Evolutionary conservation across 441 rosid species (phyloP).

Genomic region (Adansonia gregorii): DNA sequence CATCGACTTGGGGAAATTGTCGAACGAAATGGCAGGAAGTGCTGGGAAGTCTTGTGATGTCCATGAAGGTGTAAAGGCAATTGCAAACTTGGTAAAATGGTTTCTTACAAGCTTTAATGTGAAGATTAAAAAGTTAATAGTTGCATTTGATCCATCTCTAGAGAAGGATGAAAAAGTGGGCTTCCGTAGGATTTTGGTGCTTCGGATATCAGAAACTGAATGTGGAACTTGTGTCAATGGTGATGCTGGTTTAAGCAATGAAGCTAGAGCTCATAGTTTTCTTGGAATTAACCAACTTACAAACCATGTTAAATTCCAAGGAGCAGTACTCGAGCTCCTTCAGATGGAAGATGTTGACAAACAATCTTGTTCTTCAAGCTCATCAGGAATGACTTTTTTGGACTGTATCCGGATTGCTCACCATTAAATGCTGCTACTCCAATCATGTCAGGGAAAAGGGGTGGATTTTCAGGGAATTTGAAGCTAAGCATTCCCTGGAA

Average conservation of each 20-base stretch:
- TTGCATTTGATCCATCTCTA: constrained; percentile 78
- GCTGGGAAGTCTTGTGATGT: constrained; percentile 61
- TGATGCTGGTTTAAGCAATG: constrained; percentile 42
- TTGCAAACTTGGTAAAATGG: constrained; percentile 97
- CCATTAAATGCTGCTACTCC: constrained; percentile 50
- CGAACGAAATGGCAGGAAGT: constrained; percentile 43
- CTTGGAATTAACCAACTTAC: constrained; percentile 76
- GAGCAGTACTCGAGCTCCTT: constrained; percentile 84
- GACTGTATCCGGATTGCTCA: constrained; percentile 29
- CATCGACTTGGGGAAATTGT: constrained; percentile 44
- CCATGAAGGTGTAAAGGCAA: constrained; percentile 98
- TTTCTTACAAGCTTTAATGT: constrained; percentile 84
- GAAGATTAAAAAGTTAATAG: constrained; percentile 68
- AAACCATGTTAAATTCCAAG: constrained; percentile 77
- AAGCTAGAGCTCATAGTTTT: constrained; percentile 51
- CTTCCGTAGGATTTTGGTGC: constrained; percentile 58
- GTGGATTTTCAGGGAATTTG: constrained; percentile 86
- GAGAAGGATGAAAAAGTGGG: constrained; percentile 44
- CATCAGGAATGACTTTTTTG: constrained; percentile 37
- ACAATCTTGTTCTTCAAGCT: constrained; percentile 38
- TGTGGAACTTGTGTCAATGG: constrained; percentile 84
- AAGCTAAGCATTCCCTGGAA: constrained; percentile 95
- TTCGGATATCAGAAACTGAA: constrained; percentile 70
- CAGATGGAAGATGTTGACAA: constrained; percentile 50
- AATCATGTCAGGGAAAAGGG: constrained; percentile 65